Percentiles rank a stretch among this genome's conserved stretches.
Evolutionary conservation across 768 basidiomycete genomes (phyloP).

Genomic region (Boletus sensibilis): DNA sequence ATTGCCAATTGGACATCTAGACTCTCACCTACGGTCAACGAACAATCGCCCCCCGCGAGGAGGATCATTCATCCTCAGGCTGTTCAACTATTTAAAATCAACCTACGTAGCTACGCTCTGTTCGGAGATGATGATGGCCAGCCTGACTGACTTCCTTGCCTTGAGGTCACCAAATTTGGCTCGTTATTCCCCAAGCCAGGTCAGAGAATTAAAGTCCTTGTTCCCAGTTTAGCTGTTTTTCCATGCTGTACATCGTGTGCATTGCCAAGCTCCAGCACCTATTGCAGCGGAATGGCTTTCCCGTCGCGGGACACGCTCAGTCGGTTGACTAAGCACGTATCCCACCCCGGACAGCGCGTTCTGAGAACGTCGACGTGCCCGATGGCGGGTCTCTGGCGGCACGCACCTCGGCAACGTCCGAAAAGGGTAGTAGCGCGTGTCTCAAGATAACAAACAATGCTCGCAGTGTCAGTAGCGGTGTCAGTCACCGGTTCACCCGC

Average conservation of each 20-base stretch:
- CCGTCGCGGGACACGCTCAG: not conserved
- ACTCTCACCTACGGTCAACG: not conserved
- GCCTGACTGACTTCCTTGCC: not conserved
- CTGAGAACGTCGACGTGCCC: not conserved
- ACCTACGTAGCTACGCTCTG: not conserved
- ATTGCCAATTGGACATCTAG: not conserved
- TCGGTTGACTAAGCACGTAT: not conserved
- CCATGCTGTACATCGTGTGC: constrained; percentile 1
- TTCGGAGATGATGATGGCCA: constrained; percentile 7
- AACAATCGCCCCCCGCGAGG: not conserved
- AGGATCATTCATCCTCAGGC: not conserved
- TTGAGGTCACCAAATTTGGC: not conserved
- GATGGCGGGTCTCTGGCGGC: not conserved
- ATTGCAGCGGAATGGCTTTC: not conserved
- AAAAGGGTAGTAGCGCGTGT: not conserved
- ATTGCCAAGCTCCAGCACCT: not conserved
- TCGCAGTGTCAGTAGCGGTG: too few species aligned
- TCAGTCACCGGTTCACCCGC: too few species aligned
- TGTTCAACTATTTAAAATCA: not conserved
- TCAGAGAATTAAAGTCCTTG: not conserved
- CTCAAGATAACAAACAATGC: too few species aligned
- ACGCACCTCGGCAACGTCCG: not conserved
- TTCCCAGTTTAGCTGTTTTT: not conserved
- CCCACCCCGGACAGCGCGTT: too few species aligned
- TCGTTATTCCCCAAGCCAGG: not conserved